Conservation (phyloP, 1,139 yeast species). For the Geotrichum aggregatum region DNA sequence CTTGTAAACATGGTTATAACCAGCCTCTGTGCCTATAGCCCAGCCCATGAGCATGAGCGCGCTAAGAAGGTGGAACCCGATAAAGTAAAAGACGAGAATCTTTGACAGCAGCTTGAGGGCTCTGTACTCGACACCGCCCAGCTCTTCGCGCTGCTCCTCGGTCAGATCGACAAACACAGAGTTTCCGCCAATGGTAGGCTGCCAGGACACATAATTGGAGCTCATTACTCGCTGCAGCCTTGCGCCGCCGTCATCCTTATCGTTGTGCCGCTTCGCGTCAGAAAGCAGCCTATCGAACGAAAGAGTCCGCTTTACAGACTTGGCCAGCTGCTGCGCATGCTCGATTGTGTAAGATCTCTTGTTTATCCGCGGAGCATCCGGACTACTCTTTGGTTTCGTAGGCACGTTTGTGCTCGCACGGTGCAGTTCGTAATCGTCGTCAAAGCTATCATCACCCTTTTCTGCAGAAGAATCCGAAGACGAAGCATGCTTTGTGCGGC, state of each 20-base stretch:
- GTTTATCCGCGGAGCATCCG: not conserved
- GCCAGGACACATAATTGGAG: conserved; percentile 71
- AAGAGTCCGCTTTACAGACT: conserved; percentile 50
- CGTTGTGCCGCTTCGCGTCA: conserved; percentile 46
- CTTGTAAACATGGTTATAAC: conserved; percentile 46
- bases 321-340: not conserved
- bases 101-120: conserved; percentile 73
- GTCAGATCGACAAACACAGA: conserved; percentile 82
- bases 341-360: conserved; percentile 6
- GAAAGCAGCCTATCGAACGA: conserved; percentile 69
- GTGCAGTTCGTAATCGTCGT: not conserved
- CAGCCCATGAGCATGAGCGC: conserved; percentile 62
- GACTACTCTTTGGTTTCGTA: not conserved
- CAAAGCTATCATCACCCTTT: not conserved
- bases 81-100: conserved; percentile 60
- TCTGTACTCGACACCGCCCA: conserved; percentile 96
- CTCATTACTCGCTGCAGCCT: conserved; percentile 33
- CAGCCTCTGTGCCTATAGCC: conserved; percentile 44
- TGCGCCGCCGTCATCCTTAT: not conserved
- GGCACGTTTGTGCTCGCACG: conserved; percentile 3
- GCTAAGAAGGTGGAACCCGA: conserved; percentile 69
- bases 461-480: not conserved
- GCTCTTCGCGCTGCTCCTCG: conserved; percentile 81
- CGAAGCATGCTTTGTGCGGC: not conserved
- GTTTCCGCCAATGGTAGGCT: conserved; percentile 91